Evolutionary conservation across 2,329 filamentous ascomycete species (phyloP), one percentile per base, ranked within the genome.

Genomic region (Claviceps paspali): DNA sequence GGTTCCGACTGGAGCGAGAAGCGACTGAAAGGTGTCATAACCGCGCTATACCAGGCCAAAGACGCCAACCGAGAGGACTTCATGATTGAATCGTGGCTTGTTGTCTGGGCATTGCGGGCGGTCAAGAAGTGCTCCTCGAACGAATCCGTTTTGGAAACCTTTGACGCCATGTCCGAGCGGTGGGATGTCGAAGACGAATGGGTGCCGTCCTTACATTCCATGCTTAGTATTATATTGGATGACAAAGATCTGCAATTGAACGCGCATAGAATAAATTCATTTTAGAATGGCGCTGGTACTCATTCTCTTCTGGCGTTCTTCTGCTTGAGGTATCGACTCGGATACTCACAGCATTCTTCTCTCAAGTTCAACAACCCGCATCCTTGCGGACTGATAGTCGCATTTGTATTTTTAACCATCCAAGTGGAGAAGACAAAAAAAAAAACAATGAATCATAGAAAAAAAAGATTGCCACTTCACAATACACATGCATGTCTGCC

Each of bases 1-100:
- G 57, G 76, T 44, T 76, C 77, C 0, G 67, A 73, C 10, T 98
- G 91, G 88, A 84, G 74, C 21, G 62, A 65, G 22, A 58, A 69
- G 45, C 70, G 76, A n/a, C 68, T 96, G 3, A 68, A 79, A 30
- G 67, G 64, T 29, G 73, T 85, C 9, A 81, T 82, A 67, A 55
- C 64, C 7, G 71, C 79, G 1, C 75, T 86, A 44, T 60, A 81
- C 11, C 53, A 62, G 11, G 68, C 70, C 0, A 52, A 72, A 2
- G 68, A 75, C 38, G 54, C 60, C 14, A 51, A 58, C 6, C 59
- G 61, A 1, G 55, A 63, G 1, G 61, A 55, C 0, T 56, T 79
- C 6, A 61, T 65, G 39, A 62, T 80, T 22, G 68, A 67, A 41
- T 65, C 63, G 6, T 79, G 76, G 75, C 58, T 82, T 46, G 68